Conservation (phyloP, 345 rosid genomes). For the Acer campestre region DNA sequence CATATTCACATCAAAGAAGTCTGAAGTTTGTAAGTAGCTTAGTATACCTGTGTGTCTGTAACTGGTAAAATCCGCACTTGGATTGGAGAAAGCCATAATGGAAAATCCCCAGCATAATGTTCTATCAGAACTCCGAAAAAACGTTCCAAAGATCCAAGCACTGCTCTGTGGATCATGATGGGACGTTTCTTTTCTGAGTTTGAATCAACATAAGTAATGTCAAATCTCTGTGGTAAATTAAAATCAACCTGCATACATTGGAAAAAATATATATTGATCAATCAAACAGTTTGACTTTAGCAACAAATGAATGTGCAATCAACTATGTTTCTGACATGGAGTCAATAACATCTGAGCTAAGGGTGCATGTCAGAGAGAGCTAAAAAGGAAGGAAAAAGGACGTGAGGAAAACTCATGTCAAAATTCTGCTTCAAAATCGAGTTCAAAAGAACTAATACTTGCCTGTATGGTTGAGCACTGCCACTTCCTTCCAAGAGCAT, state of each 20-base stretch:
- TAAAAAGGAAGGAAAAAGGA: neutral
- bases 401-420: neutral
- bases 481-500: slow-evolving; percentile 98
- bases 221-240: slow-evolving; percentile 86
- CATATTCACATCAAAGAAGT: neutral
- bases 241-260: slow-evolving; percentile 72
- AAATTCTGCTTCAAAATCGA: neutral
- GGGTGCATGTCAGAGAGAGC: neutral
- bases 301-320: neutral
- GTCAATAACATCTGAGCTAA: too few relatives aligned
- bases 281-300: neutral
- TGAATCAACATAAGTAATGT: slow-evolving; percentile 83
- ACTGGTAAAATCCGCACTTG: slow-evolving; percentile 93
- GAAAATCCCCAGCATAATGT: slow-evolving; percentile 97
- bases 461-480: slow-evolving; percentile 98
- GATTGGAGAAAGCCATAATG: slow-evolving; percentile 87
- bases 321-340: neutral
- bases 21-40: slow-evolving; percentile 9
- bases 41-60: slow-evolving; percentile 78
- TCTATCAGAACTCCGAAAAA: slow-evolving; percentile 95
- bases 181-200: slow-evolving; percentile 80
- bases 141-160: slow-evolving; percentile 88
- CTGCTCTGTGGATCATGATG: slow-evolving; percentile 97
- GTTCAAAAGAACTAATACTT: slow-evolving; percentile 10
- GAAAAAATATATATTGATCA: too few relatives aligned